Evolutionary conservation across 805 yeast species (phyloP).

Genomic region (Kuraishia hungarica): DNA sequence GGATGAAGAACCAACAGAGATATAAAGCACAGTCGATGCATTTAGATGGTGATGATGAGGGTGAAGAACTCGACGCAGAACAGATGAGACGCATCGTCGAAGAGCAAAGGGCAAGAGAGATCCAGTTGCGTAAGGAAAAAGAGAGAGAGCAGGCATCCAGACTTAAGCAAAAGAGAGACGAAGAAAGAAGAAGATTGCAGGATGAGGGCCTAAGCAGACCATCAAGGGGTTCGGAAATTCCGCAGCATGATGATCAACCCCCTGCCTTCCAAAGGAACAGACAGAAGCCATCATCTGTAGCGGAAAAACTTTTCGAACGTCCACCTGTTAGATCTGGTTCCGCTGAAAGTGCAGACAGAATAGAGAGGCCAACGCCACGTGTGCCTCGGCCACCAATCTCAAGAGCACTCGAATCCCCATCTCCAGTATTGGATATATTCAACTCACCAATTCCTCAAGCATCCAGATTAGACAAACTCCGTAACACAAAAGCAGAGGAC

Average conservation of each 20-base stretch:
- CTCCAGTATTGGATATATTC: constrained; percentile 20
- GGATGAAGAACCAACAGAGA: constrained; percentile 59
- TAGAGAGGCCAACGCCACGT: not conserved
- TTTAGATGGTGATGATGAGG: constrained; percentile 25
- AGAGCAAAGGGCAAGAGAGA: constrained; percentile 30
- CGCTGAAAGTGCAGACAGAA: not conserved
- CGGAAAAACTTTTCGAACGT: not conserved
- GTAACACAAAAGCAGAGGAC: constrained; percentile 8
- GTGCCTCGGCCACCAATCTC: not conserved
- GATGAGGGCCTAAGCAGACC: constrained; percentile 2
- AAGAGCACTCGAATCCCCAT: not conserved
- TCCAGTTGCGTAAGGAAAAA: constrained; percentile 12
- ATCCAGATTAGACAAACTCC: constrained; percentile 7
- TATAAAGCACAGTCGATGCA: constrained; percentile 32
- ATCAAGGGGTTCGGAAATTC: not conserved
- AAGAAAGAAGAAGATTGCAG: constrained; percentile 5
- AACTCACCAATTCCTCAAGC: constrained; percentile 10
- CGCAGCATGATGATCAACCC: not conserved
- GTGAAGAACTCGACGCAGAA: constrained; percentile 33
- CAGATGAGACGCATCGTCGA: constrained; percentile 31
- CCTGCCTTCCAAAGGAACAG: constrained; percentile 4
- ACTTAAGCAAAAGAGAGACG: constrained; percentile 7
- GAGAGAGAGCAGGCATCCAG: constrained; percentile 6
- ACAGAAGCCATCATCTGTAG: constrained; percentile 18
- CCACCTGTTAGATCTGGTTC: not conserved